Evolutionary conservation across 2,329 filamentous ascomycete genomes (phyloP).

Genomic region (Cephalotrichum gorgonifer): DNA sequence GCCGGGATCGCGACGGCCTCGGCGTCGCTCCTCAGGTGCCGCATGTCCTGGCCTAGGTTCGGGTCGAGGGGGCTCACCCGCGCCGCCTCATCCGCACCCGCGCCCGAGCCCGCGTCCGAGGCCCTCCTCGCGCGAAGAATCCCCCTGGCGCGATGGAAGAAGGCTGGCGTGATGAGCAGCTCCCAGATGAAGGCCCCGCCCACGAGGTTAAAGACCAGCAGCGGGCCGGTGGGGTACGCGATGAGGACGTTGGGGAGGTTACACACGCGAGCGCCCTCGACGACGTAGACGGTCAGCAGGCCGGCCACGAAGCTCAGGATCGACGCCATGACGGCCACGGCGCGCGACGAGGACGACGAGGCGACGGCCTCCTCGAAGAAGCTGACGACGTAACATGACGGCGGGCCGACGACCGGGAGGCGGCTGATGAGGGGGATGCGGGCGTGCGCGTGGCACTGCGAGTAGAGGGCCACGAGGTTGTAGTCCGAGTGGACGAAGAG

Average conservation of each 20-base stretch:
- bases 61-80: constrained; percentile 15
- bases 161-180: constrained; percentile 38
- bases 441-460: constrained; percentile 38
- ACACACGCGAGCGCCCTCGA: constrained; percentile 36
- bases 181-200: constrained; percentile 42
- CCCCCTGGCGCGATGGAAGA: constrained; percentile 29
- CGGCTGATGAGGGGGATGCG: constrained; percentile 31
- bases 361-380: constrained; percentile 35
- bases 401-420: constrained; percentile 33
- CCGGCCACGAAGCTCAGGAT: constrained; percentile 33
- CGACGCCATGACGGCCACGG: constrained; percentile 27
- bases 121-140: constrained; percentile 18
- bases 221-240: constrained; percentile 26
- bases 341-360: constrained; percentile 26
- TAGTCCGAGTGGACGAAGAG: constrained; percentile 38
- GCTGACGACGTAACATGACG: constrained; percentile 38
- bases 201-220: constrained; percentile 37
- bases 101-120: constrained; percentile 10
- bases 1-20: constrained; percentile 49
- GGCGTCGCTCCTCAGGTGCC: constrained; percentile 28
- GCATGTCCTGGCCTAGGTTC: constrained; percentile 17
- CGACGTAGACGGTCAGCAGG: constrained; percentile 35
- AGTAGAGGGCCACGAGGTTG: constrained; percentile 41
- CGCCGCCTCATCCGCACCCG: constrained; percentile 9
- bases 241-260: constrained; percentile 24